Conservation (phyloP, 108 stramenopile genomes). For the Pseudonitzschia multiseries region DNA sequence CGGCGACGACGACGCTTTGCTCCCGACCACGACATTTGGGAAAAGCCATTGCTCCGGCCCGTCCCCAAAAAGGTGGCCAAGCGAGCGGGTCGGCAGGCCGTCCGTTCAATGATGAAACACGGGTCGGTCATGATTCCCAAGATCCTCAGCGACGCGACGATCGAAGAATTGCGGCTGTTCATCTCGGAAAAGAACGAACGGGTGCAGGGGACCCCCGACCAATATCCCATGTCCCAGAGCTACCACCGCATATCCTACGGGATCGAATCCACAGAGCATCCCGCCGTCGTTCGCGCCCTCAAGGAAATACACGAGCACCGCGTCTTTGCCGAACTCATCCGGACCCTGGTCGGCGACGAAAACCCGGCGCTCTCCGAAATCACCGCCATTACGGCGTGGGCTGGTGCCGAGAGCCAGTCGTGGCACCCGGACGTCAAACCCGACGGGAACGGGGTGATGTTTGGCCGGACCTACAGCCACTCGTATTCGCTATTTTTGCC, state of each 20-base stretch:
- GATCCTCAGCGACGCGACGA: slow-evolving; percentile 29
- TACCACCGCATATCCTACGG: slow-evolving; percentile 47
- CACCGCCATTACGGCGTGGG: slow-evolving; percentile 52
- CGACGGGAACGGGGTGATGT: slow-evolving; percentile 54
- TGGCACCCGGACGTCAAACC: slow-evolving; percentile 66
- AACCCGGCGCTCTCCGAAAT: slow-evolving; percentile 60
- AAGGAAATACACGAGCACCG: slow-evolving; percentile 42
- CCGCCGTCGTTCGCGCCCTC: slow-evolving; percentile 43
- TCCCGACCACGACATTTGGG: neutral
- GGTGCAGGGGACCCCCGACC: slow-evolving; percentile 33
- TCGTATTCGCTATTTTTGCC: slow-evolving; percentile 59
- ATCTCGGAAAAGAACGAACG: slow-evolving; percentile 39
- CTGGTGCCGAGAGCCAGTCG: slow-evolving; percentile 40
- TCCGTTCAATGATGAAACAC: slow-evolving; percentile 47
- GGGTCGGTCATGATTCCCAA: slow-evolving; percentile 45
- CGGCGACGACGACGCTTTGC: neutral
- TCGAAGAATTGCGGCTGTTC: slow-evolving; percentile 37
- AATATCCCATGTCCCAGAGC: slow-evolving; percentile 46
- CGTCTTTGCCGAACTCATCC: slow-evolving; percentile 26
- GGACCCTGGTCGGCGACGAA: slow-evolving; percentile 41
- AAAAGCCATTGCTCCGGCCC: neutral
- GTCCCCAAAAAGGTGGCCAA: neutral
- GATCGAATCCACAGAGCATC: slow-evolving; percentile 58
- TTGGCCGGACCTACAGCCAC: slow-evolving; percentile 58
- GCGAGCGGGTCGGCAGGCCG: slow-evolving; percentile 17